Base-by-base conservation (phyloP, 768 basidiomycete species). In the Podaxis rugospora region DNA sequence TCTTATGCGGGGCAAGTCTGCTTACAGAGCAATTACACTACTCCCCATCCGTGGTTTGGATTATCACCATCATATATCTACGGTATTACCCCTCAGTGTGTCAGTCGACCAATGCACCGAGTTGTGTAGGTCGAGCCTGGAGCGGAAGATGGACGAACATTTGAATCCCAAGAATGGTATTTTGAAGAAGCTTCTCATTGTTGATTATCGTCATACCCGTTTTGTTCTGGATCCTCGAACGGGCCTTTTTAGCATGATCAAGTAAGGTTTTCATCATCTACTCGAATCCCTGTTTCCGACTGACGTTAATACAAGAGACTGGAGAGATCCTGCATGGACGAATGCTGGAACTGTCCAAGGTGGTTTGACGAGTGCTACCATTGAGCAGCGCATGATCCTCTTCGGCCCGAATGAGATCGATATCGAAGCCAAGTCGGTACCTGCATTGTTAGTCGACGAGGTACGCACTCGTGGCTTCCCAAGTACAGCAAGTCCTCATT, bases 191-290 rank as follows among this genome's bases (percentile, higher is more conserved):
- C 77, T 98, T 40, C 78, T 85, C 47, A 71, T 92, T 49, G 82
- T 95, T 50, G 94, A 98, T 70, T 97, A 97, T 72, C 89, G 97
- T 23, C 96, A 98, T 68, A 91, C 90, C 18, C 84, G 92, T 13
- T 97, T 95, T 74, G 89, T 90, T 1, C 74, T 98, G 27, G 93
- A 99, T 69, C 88, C 90, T 6, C 82, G 84, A 51, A 89, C 83
- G 3, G 95, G 95, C 2, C 72, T 92, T 51, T 98, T 97, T 71
- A 76, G 73, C 37, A 89, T 92, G 80, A 80, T 92, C 55, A 86
- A 87, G 95, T 95, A 55, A 58, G 81, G 74, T 42, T 51, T 32
- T 49, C 36, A 23, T 1, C 42, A 23, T 1, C 42, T 23, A 46
- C 63, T 51, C 54, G 18, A 47, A 37, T 63, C 11, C 52, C 49